These are phyloP conservation scores for Pseudogymnoascus sp. DNA, from an alignment of 2,329 filamentous ascomycete genomes.

Conservation along the genomic window DNA sequence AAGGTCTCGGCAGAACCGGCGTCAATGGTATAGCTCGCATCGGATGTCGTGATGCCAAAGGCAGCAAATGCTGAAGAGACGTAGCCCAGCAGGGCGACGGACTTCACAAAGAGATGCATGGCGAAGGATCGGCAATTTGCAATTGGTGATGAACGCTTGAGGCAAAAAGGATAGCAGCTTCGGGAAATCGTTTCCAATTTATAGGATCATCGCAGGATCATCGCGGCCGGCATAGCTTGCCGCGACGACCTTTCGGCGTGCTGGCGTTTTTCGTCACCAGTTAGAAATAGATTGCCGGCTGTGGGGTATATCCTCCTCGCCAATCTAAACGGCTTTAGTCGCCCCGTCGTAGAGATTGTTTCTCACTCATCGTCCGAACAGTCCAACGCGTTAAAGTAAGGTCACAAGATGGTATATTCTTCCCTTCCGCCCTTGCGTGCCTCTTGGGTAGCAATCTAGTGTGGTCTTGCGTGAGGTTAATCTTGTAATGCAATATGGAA, in stretches of 20 bases:
- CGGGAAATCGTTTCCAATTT: neutral
- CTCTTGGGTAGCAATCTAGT: neutral
- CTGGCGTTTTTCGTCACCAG: neutral
- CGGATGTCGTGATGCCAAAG: constrained; percentile 35
- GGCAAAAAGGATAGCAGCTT: neutral
- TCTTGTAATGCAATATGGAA: neutral
- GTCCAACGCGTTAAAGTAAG: neutral
- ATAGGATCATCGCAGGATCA: neutral
- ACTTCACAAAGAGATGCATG: neutral
- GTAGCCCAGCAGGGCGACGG: neutral
- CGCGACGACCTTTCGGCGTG: neutral
- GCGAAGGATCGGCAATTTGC: neutral
- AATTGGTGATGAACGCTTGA: neutral
- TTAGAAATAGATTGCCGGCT: constrained; percentile 1
- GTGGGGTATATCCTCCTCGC: neutral
- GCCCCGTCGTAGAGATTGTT: neutral
- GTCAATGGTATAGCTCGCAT: constrained; percentile 38
- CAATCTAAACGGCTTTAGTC: constrained; percentile 1
- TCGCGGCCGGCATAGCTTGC: neutral
- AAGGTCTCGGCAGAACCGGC: constrained; percentile 41
- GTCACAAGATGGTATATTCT: neutral
- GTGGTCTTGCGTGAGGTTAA: neutral
- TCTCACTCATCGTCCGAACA: neutral
- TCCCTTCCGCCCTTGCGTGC: neutral
- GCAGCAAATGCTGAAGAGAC: constrained; percentile 28